Evolutionary conservation across 2,329 filamentous ascomycete genomes (phyloP), one percentile per base, ranked within the genome.

Genomic region (Nemania sp.): DNA sequence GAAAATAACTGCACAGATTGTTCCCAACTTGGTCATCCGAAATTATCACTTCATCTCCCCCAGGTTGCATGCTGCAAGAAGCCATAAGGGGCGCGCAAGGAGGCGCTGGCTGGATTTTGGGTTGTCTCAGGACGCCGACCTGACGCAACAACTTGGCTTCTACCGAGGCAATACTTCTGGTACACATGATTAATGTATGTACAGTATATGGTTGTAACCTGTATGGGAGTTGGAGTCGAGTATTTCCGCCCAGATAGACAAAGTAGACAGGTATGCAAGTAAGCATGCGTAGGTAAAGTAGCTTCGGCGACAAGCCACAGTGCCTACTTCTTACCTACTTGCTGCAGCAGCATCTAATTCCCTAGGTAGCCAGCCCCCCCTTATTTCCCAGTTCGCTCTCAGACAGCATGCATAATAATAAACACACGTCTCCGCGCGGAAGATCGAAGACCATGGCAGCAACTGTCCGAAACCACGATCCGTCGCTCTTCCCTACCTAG

Each of bases 391-490:
- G 7, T 5, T 56, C 15, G 10, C 35, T n/a, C 15, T 39, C 35
- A 39, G 5, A 2, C 15, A 12, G 15, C 35, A 39, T 20, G 18
- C 34, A 20, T 37, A n/a, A n/a, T n/a, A n/a, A n/a, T n/a, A 29
- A 20, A 12, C 12, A 18, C 47, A 13, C 29, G 34, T 21, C 53
- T 54, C 17, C 45, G 52, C 12, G 34, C 37, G 25, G 40, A 53
- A 52, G 62, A 62, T 51, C 47, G 57, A 35, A 47, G 55, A 29
- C 3, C 43, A 53, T n/a, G 32, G 21, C 56, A 56, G 63, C 56
- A 63, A 57, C 53, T 21, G 51, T 55, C 63, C 63, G 60, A 57
- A 47, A 60, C 54, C 60, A 52, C 63, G 63, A 65, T 65, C 54
- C 48, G 45, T 60, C 47, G 40, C 47, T 47, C 17, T 18, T n/a